Conservation (phyloP, 495 filamentous ascomycete genomes). For the Penicillium angulare region DNA sequence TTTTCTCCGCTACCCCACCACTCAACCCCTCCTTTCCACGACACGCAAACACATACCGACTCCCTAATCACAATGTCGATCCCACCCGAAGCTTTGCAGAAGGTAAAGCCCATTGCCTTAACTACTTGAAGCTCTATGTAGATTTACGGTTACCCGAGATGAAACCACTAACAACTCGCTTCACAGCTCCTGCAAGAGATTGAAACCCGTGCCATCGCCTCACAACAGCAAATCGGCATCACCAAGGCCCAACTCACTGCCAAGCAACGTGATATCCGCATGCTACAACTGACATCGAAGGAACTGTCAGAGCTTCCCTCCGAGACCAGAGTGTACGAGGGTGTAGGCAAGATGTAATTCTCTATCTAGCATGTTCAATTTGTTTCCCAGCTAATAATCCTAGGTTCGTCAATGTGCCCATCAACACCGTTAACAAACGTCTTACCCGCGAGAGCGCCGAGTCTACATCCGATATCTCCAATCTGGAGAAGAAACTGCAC, state of each 20-base stretch:
- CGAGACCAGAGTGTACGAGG: conserved; percentile 85
- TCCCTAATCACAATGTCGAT: conserved; percentile 72
- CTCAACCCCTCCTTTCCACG: conserved; percentile 4
- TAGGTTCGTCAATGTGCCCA: conserved; percentile 87
- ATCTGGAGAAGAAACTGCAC: conserved; percentile 83
- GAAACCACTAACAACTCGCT: conserved; percentile 9
- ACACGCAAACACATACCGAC: no score
- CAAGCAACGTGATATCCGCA: conserved; percentile 85
- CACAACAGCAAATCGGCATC: conserved; percentile 88
- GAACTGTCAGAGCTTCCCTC: conserved; percentile 77
- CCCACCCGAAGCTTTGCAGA: conserved; percentile 91
- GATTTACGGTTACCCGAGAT: no score
- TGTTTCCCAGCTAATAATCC: background rate
- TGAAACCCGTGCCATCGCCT: conserved; percentile 78
- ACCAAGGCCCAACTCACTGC: conserved; percentile 80
- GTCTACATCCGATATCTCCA: conserved; percentile 71
- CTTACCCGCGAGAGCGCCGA: conserved; percentile 73
- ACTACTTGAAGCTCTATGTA: no score
- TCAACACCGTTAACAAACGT: conserved; percentile 67
- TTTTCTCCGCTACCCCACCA: background rate
- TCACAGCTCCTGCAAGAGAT: conserved; percentile 87
- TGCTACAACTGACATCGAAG: conserved; percentile 81
- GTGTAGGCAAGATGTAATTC: conserved; percentile 92
- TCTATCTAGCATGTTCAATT: conserved; percentile 1
- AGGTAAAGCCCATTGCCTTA: no score